Conservation (phyloP, 192 early-diverging fungal species). For the Coemansia sp. region DNA sequence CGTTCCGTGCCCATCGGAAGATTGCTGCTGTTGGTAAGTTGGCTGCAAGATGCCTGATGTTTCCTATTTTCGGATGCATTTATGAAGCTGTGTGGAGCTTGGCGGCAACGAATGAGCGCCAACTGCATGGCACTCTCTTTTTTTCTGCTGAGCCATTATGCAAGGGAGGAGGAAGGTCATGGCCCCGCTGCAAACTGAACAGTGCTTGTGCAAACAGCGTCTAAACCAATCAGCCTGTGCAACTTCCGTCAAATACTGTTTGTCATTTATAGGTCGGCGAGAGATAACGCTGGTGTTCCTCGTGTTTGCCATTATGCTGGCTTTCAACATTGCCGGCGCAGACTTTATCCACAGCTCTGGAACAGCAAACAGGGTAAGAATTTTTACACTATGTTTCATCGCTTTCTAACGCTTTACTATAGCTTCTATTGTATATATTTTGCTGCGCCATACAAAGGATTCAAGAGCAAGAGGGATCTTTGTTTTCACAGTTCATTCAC, state of each 20-base stretch:
- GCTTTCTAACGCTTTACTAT: background rate
- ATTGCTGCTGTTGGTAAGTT: conserved; percentile 58
- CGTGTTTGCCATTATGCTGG: conserved; percentile 45
- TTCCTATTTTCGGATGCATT: conserved; percentile 7
- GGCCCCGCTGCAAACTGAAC: background rate
- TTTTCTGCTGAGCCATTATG: background rate
- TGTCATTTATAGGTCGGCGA: conserved; percentile 49
- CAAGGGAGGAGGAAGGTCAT: no score
- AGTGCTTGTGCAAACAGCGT: background rate
- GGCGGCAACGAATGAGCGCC: background rate
- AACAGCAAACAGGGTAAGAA: conserved; percentile 47
- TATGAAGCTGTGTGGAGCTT: background rate
- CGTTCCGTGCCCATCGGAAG: conserved; percentile 51
- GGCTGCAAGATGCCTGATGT: background rate
- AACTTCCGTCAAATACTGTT: background rate
- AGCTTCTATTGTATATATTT: background rate
- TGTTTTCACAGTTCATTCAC: background rate
- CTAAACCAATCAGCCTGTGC: background rate
- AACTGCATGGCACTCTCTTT: background rate
- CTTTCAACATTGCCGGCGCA: conserved; percentile 43
- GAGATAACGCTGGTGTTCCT: conserved; percentile 54
- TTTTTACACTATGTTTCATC: background rate
- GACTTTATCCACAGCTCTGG: conserved; percentile 36
- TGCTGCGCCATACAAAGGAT: conserved; percentile 4
- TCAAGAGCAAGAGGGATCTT: background rate